Percentiles rank a stretch among this genome's conserved stretches.
Evolutionary conservation across 345 rosid genomes (phyloP).

Genomic region (Gossypioides kirkii): DNA sequence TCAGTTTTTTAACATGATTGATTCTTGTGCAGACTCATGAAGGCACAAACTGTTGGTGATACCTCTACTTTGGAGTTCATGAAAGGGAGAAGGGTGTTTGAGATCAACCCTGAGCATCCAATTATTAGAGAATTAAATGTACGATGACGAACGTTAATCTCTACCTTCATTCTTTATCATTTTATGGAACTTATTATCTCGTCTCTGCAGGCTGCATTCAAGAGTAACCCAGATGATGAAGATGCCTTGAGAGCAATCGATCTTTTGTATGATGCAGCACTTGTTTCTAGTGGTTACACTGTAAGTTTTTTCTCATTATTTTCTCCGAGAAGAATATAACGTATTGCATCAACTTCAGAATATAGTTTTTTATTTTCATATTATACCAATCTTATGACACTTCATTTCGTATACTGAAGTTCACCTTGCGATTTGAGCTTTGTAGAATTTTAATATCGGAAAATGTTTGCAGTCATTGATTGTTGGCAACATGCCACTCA

Average conservation of each 20-base stretch:
- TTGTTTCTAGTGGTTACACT: slow-evolving; percentile 91
- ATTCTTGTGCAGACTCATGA: slow-evolving; percentile 67
- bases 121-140: slow-evolving; percentile 71
- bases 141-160: slow-evolving; percentile 4
- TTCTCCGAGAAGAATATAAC: neutral
- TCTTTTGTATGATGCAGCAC: slow-evolving; percentile 84
- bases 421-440: no score
- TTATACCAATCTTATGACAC: neutral
- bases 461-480: neutral
- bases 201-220: slow-evolving; percentile 64
- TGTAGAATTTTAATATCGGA: neutral
- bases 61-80: slow-evolving; percentile 78
- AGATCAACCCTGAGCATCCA: slow-evolving; percentile 88
- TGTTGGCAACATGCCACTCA: neutral
- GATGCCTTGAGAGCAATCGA: slow-evolving; percentile 84
- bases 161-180: neutral
- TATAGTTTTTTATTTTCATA: neutral
- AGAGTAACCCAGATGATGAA: slow-evolving; percentile 58
- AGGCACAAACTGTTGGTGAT: slow-evolving; percentile 84
- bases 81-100: slow-evolving; percentile 95
- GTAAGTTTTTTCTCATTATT: slow-evolving; percentile 35
- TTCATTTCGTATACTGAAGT: neutral
- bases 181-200: neutral
- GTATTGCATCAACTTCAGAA: neutral
- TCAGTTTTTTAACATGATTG: slow-evolving; percentile 5